A percentile compares a stretch with the other conserved stretches of the same genome.
Evolutionary conservation across 345 rosid species (phyloP).

Genomic region (rapeseed (Brassica napus)): DNA sequence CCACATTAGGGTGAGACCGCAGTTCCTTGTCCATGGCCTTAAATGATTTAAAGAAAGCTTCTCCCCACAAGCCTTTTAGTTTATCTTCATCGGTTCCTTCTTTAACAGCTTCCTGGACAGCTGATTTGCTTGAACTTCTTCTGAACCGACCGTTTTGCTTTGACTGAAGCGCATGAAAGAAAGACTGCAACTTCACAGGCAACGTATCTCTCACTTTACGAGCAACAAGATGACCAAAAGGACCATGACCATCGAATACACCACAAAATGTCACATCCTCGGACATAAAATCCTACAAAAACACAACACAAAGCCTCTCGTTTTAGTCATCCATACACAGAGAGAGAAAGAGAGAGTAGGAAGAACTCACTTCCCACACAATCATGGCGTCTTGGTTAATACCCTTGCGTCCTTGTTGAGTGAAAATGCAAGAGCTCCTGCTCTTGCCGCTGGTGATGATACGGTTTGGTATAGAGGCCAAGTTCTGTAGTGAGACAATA

Average conservation of each 20-base stretch:
- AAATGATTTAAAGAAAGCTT: slow-evolving; percentile 82
- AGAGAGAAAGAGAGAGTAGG: slow-evolving; percentile 12
- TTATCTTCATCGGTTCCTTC: slow-evolving; percentile 59
- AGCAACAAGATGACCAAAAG: slow-evolving; percentile 96
- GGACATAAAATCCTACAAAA: slow-evolving; percentile 55
- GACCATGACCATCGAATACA: slow-evolving; percentile 98
- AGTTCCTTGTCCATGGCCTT: slow-evolving; percentile 98
- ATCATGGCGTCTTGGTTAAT: slow-evolving; percentile 98
- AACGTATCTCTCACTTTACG: slow-evolving; percentile 89
- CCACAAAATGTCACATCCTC: slow-evolving; percentile 95
- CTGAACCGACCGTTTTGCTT: slow-evolving; percentile 62
- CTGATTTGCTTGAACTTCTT: slow-evolving; percentile 53
- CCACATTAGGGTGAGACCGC: slow-evolving; percentile 82
- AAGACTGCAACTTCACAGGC: slow-evolving; percentile 75
- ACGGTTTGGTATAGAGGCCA: slow-evolving; percentile 74
- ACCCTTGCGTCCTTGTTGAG: slow-evolving; percentile 99
- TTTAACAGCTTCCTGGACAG: slow-evolving; percentile 54
- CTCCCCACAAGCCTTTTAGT: slow-evolving; percentile 71
- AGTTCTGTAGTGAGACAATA: slow-evolving; percentile 54
- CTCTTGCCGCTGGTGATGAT: slow-evolving; percentile 79
- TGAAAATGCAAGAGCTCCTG: slow-evolving; percentile 82
- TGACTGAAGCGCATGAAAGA: slow-evolving; percentile 50
- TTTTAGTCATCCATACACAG: neutral
- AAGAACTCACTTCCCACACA: slow-evolving; percentile 94
- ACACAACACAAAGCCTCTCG: neutral